Evolutionary conservation across 2,329 filamentous ascomycete genomes (phyloP), one percentile per base, ranked within the genome.

Genomic region (Didymella segeticola): DNA sequence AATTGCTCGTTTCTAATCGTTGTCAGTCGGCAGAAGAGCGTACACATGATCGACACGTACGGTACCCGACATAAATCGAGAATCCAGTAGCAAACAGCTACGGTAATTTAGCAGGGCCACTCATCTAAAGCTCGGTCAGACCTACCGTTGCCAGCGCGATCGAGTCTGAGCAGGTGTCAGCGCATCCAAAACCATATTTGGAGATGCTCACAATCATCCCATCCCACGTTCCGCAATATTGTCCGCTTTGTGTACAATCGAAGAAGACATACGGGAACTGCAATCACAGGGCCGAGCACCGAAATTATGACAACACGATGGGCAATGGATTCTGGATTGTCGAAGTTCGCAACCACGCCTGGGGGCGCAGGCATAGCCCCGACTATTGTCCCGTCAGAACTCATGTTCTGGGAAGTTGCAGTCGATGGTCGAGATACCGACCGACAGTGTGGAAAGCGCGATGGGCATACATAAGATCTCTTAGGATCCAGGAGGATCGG

Each of bases 171-270:
- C 6, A n/a, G 7, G 23, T 11, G 25, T 55, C 30, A 55, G 45
- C 14, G 26, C 4, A 19, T 10, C 8, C 22, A 7, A 14, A 6
- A 17, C 11, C 0, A 5, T 19, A 4, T 19, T 12, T 10, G 11
- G 19, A 15, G 38, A 33, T 29, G 19, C 59, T 34, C 42, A 58
- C 57, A 56, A 36, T 62, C 59, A 30, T 60, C 59, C 23, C 43
- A 60, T 30, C 57, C 57, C 1, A 56, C 42, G 22, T 56, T 57
- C 9, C 59, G 57, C 12, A 62, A 52, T 31, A 62, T 62, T 15
- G 14, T 33, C 4, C 41, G 51, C 36, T 58, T 62, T 14, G 57
- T 62, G 27, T 62, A 62, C n/a, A 62, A 11, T 3, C 59, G 54
- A 10, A 60, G 15, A 3, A 42, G 11, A 30, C 57, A 62, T 22